Evolutionary conservation across 495 filamentous ascomycete genomes (phyloP).

Genomic region (Aspergillus homomorphus): DNA sequence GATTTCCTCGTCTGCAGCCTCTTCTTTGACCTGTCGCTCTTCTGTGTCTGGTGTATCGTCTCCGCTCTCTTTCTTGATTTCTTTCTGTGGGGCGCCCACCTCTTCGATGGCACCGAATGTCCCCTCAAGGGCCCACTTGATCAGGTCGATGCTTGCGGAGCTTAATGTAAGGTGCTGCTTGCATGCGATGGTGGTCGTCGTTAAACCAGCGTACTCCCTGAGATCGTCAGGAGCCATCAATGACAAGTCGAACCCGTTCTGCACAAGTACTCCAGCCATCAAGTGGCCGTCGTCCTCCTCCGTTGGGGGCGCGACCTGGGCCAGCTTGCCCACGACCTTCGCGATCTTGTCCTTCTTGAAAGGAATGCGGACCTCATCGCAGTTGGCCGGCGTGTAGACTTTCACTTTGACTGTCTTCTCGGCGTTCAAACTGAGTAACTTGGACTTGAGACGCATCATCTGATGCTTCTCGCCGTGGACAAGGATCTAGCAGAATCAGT

Average conservation of each 20-base stretch:
- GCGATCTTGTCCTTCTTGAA: conserved; percentile 95
- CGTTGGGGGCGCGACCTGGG: conserved; percentile 66
- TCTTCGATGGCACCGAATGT: conserved; percentile 87
- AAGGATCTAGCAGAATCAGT: conserved; percentile 61
- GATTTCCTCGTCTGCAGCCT: conserved; percentile 52
- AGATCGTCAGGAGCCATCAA: conserved; percentile 96
- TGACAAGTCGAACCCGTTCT: conserved; percentile 94
- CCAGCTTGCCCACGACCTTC: conserved; percentile 93
- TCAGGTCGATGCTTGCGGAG: conserved; percentile 84
- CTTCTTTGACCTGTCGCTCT: conserved; percentile 37
- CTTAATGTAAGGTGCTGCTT: conserved; percentile 81
- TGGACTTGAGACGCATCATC: conserved; percentile 95
- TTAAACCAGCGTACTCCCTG: conserved; percentile 90
- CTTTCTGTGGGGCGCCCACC: conserved; percentile 42
- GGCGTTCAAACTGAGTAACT: conserved; percentile 84
- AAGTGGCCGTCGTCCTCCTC: conserved; percentile 51
- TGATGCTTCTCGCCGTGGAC: conserved; percentile 97
- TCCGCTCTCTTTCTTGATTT: conserved; percentile 25
- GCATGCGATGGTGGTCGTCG: conserved; percentile 88
- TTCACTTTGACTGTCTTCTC: conserved; percentile 77
- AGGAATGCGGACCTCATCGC: conserved; percentile 90
- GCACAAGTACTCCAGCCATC: conserved; percentile 86
- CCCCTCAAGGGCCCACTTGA: conserved; percentile 90
- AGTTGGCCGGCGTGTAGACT: conserved; percentile 89
- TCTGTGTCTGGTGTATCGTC: conserved; percentile 28